phyloP scores from a whole-genome alignment of 2,329 filamentous ascomycete species.

The Escovopsis sp. region DNA sequence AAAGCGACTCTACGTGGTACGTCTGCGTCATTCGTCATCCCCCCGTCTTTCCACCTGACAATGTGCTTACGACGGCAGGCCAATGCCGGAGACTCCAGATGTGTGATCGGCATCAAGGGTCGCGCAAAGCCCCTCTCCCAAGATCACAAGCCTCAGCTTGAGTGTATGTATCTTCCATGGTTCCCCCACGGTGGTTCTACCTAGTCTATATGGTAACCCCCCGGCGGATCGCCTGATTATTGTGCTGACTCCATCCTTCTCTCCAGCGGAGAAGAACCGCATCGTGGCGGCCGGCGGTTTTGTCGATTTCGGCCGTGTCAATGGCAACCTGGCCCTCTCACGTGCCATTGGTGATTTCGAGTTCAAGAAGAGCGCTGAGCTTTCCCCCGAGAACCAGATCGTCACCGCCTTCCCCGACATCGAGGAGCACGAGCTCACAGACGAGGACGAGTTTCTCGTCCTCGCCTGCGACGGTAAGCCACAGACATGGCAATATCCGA shows the following conservation, averaged over 20 bases:
- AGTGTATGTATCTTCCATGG: constrained; percentile 44
- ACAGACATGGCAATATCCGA: background rate
- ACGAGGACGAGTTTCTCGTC: constrained; percentile 92
- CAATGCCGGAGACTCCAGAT: constrained; percentile 92
- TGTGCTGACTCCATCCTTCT: constrained; percentile 3
- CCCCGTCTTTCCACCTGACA: background rate
- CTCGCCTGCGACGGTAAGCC: constrained; percentile 78
- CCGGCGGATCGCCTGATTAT: too few relatives aligned
- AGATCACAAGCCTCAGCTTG: constrained; percentile 97
- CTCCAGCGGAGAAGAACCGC: constrained; percentile 76
- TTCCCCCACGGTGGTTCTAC: background rate
- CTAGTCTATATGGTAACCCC: constrained; percentile 5
- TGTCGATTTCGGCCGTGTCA: constrained; percentile 95
- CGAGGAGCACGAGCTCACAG: constrained; percentile 72
- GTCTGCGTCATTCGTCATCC: constrained; percentile 25
- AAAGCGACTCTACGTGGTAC: constrained; percentile 88
- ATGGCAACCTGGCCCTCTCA: constrained; percentile 91
- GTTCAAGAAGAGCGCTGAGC: constrained; percentile 97
- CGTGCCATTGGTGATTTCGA: constrained; percentile 98
- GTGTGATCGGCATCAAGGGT: constrained; percentile 90
- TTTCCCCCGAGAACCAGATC: constrained; percentile 96
- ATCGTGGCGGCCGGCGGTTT: constrained; percentile 94
- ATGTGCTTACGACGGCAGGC: constrained; percentile 41
- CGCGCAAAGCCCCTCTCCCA: constrained; percentile 96
- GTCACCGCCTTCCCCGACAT: constrained; percentile 96